A percentile compares a stretch with the other conserved stretches of the same genome.
Conservation (phyloP, 2,329 filamentous ascomycete species). For the Zasmidium citrigriseum region DNA sequence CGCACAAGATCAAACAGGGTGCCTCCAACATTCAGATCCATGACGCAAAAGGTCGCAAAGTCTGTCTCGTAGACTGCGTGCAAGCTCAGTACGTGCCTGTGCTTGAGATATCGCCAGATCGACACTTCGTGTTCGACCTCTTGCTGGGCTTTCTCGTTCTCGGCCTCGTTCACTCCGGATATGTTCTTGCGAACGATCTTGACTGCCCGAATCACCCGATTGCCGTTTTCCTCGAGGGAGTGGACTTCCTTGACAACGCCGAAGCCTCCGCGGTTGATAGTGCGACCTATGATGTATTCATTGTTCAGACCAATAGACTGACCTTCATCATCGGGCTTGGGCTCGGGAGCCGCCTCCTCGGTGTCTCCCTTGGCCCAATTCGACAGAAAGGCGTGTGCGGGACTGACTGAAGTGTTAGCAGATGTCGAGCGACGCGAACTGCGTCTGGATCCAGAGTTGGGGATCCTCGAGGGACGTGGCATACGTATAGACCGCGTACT, state of each 20-base stretch:
- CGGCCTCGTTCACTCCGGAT: constrained; percentile 55
- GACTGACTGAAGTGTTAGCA: constrained; percentile 31
- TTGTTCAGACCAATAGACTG: constrained; percentile 62
- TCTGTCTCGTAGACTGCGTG: constrained; percentile 67
- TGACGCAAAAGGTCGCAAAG: constrained; percentile 70
- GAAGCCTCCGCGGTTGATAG: constrained; percentile 67
- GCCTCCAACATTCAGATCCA: constrained; percentile 63
- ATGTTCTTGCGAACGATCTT: constrained; percentile 67
- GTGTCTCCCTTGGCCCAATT: constrained; percentile 27
- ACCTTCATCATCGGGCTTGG: constrained; percentile 65
- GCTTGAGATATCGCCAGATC: constrained; percentile 66
- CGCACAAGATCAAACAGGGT: constrained; percentile 65
- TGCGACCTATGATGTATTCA: constrained; percentile 67
- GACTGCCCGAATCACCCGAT: constrained; percentile 60
- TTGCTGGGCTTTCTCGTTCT: constrained; percentile 66
- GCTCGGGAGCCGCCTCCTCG: constrained; percentile 30
- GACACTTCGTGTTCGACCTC: constrained; percentile 70
- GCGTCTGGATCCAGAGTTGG: constrained; percentile 21
- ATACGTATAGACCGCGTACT: constrained; percentile 31
- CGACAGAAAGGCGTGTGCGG: constrained; percentile 35
- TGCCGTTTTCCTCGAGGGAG: constrained; percentile 55
- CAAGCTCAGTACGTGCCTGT: constrained; percentile 63
- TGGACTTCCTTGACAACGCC: constrained; percentile 68
- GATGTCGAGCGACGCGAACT: constrained; percentile 32
- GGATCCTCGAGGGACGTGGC: constrained; percentile 23